These are phyloP conservation scores for Pisolithus tinctorius DNA, from an alignment of 768 basidiomycete species.

Conservation along the genomic window DNA sequence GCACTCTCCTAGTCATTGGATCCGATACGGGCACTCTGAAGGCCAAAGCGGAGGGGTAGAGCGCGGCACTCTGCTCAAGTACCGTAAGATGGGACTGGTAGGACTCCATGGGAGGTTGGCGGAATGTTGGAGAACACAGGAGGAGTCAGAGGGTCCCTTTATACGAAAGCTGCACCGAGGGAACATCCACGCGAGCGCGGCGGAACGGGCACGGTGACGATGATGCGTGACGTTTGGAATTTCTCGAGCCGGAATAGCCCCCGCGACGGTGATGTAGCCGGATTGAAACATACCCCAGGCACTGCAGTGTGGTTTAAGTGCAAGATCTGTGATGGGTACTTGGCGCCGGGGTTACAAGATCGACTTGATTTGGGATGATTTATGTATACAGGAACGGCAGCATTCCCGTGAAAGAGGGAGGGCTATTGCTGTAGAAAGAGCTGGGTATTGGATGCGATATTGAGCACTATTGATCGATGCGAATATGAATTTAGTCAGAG, in stretches of 20 bases:
- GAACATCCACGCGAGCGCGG: constrained; percentile 15
- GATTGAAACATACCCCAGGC: constrained; percentile 31
- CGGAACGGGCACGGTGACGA: constrained; percentile 27
- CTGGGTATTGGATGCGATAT: constrained; percentile 2
- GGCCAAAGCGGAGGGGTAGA: constrained; percentile 42
- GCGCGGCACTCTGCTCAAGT: constrained; percentile 49
- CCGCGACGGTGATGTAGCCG: constrained; percentile 26
- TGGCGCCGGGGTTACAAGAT: constrained; percentile 18
- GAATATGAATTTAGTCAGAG: not conserved
- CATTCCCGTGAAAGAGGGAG: constrained; percentile 14
- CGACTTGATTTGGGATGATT: constrained; percentile 10
- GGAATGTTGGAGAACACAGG: constrained; percentile 3
- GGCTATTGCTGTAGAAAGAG: constrained; percentile 10
- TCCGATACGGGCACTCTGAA: constrained; percentile 55
- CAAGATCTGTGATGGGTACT: constrained; percentile 23
- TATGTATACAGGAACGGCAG: no score
- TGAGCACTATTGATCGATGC: not conserved
- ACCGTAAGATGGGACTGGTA: constrained; percentile 52
- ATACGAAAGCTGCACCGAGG: constrained; percentile 24
- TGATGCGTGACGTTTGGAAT: constrained; percentile 16
- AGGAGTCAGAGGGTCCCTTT: constrained; percentile 12
- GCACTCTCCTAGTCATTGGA: constrained; percentile 34
- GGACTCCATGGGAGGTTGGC: constrained; percentile 18
- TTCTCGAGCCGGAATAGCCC: constrained; percentile 25
- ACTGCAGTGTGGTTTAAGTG: constrained; percentile 22